phyloP scores from a whole-genome alignment of 1,284 basidiomycete genomes.

The Thecaphora thlaspeos region DNA sequence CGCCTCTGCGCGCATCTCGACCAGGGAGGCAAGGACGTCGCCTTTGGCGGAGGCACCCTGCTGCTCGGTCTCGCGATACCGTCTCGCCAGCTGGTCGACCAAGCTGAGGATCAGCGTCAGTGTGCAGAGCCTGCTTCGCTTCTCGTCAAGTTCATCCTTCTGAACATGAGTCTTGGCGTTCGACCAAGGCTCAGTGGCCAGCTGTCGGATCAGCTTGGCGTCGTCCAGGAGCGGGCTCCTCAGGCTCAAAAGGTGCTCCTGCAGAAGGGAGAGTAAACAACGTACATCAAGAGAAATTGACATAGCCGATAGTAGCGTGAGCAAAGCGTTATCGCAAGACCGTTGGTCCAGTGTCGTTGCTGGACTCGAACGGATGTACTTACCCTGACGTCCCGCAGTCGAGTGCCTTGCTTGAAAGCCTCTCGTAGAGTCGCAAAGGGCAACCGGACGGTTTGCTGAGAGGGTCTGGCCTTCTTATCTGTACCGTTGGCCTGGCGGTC shows the following conservation, averaged over 20 bases:
- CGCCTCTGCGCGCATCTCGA: slow-evolving; percentile 10
- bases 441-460: neutral
- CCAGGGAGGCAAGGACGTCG: slow-evolving; percentile 9
- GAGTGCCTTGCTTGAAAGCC: slow-evolving; percentile 1
- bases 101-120: slow-evolving; percentile 23
- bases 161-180: slow-evolving; percentile 1
- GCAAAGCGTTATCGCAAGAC: too few relatives aligned
- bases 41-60: slow-evolving; percentile 13
- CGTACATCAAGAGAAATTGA: too few relatives aligned
- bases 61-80: slow-evolving; percentile 11
- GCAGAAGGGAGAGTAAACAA: too few relatives aligned
- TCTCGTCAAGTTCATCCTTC: slow-evolving; percentile 1
- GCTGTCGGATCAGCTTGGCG: slow-evolving; percentile 6
- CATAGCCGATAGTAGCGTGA: too few relatives aligned
- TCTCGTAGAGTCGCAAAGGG: neutral
- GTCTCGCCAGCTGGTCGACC: slow-evolving; percentile 29
- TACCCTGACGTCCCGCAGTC: slow-evolving; percentile 14
- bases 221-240: slow-evolving; percentile 16
- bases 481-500: neutral
- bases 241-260: slow-evolving; percentile 7
- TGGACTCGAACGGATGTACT: neutral
- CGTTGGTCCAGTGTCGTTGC: too few relatives aligned
- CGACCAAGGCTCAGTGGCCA: slow-evolving; percentile 1
- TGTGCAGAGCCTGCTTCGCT: slow-evolving; percentile 8
- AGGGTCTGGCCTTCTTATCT: too few relatives aligned